Evolutionary conservation across 345 rosid species (phyloP).

Genomic region (Moringa oleifera): DNA sequence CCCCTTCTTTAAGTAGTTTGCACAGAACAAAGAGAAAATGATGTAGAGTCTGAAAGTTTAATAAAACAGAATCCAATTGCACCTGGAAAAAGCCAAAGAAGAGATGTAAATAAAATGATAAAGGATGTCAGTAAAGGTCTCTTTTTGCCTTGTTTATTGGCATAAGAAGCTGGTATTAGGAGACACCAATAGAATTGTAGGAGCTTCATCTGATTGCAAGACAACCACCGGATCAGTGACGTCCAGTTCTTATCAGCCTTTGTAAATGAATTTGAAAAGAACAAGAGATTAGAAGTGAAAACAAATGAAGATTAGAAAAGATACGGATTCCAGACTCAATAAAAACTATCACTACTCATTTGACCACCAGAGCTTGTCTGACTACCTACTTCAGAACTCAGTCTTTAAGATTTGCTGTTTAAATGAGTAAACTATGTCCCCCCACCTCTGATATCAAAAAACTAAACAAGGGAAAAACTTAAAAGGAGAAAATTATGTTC

Average conservation of each 20-base stretch:
- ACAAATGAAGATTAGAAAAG: neutral
- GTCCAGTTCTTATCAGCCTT: no score
- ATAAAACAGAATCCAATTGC: slow-evolving; percentile 51
- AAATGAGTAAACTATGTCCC: neutral
- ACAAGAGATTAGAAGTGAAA: neutral
- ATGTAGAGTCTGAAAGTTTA: slow-evolving; percentile 72
- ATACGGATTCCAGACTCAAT: no score
- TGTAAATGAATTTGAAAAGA: no score
- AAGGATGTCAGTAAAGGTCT: neutral
- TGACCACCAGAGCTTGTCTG: neutral
- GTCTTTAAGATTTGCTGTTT: neutral
- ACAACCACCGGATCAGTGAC: no score
- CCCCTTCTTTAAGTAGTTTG: slow-evolving; percentile 66
- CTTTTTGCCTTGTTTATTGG: neutral
- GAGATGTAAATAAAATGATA: slow-evolving; percentile 12
- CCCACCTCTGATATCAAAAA: neutral
- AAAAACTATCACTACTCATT: no score
- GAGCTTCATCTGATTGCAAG: no score
- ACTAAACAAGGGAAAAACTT: neutral
- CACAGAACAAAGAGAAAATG: slow-evolving; percentile 73
- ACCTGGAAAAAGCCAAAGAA: slow-evolving; percentile 45
- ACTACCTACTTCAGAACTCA: neutral
- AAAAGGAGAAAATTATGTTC: neutral
- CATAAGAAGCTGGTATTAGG: neutral
- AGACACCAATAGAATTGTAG: no score